Evolutionary conservation across 2,329 filamentous ascomycete species (phyloP).

Genomic region (Talaromyces sp.): DNA sequence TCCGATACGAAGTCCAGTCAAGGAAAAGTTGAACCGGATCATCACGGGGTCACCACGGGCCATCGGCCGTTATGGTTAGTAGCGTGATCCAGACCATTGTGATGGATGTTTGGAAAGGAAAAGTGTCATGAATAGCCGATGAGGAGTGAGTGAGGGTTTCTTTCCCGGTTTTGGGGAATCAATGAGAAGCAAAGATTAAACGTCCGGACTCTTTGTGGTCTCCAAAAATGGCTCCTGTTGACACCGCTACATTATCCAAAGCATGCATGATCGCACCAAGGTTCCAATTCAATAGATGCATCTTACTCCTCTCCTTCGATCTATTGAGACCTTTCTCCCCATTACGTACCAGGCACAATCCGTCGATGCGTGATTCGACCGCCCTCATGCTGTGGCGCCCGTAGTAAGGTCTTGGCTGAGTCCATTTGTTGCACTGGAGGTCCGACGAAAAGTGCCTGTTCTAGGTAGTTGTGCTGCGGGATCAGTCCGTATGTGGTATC

Average conservation of each 20-base stretch:
- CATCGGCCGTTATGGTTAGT: background rate
- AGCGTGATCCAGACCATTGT: background rate
- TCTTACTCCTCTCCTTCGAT: background rate
- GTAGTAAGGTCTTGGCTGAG: conserved; percentile 1
- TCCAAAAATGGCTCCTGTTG: background rate
- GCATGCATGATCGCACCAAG: background rate
- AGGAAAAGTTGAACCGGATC: background rate
- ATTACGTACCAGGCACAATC: background rate
- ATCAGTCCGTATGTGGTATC: background rate
- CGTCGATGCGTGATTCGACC: background rate
- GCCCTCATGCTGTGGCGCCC: background rate
- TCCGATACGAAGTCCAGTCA: background rate
- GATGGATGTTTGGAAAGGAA: background rate
- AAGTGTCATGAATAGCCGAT: background rate
- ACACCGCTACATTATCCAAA: background rate
- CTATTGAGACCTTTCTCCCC: background rate
- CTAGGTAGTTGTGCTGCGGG: background rate
- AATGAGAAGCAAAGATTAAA: background rate
- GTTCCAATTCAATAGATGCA: background rate
- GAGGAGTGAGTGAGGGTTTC: background rate
- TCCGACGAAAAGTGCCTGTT: conserved; percentile 1
- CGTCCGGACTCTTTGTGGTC: background rate
- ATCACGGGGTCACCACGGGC: conserved; percentile 3
- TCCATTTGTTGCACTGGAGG: conserved; percentile 1
- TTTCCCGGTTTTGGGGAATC: no score